These are phyloP conservation scores for Raffaelea albimanens DNA, from an alignment of 2,329 filamentous ascomycete genomes.

Conservation along the genomic window DNA sequence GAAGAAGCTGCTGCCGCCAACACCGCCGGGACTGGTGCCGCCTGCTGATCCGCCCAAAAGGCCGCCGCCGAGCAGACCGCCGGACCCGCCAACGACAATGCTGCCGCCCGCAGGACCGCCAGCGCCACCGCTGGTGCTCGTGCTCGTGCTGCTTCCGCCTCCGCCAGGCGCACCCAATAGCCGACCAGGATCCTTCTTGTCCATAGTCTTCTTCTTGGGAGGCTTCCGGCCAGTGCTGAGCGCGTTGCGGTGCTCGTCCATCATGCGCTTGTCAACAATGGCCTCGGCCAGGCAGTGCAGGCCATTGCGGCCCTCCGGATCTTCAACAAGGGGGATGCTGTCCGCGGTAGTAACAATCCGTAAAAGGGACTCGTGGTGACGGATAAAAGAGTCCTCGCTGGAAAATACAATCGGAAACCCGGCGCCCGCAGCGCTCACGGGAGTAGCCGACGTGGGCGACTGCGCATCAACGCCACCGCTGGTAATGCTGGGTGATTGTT, in stretches of 20 bases:
- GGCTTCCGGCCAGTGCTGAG: constrained; percentile 16
- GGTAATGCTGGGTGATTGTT: not conserved
- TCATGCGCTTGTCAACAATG: constrained; percentile 30
- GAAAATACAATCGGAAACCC: constrained; percentile 6
- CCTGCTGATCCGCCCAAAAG: too few relatives aligned
- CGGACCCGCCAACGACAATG: not conserved
- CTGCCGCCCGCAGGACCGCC: not conserved
- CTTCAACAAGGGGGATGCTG: constrained; percentile 25
- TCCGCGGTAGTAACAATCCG: constrained; percentile 25
- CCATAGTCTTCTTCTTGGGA: constrained; percentile 28
- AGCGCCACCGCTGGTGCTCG: not conserved
- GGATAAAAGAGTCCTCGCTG: constrained; percentile 17
- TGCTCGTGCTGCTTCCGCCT: not conserved
- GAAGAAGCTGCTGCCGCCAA: not conserved
- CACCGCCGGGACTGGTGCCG: too few relatives aligned
- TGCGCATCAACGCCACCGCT: not conserved
- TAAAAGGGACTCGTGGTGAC: constrained; percentile 26
- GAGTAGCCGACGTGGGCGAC: constrained; percentile 1
- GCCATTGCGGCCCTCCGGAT: constrained; percentile 41
- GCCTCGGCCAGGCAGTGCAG: constrained; percentile 49
- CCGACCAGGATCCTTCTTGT: constrained; percentile 13
- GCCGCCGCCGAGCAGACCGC: too few relatives aligned
- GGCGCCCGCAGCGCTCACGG: constrained; percentile 6
- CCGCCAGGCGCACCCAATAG: not conserved
- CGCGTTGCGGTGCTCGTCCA: constrained; percentile 23